Percentiles rank a stretch among this genome's conserved stretches.
phyloP scores from a whole-genome alignment of 805 yeast species.

The Jamesozyma lodderae region DNA sequence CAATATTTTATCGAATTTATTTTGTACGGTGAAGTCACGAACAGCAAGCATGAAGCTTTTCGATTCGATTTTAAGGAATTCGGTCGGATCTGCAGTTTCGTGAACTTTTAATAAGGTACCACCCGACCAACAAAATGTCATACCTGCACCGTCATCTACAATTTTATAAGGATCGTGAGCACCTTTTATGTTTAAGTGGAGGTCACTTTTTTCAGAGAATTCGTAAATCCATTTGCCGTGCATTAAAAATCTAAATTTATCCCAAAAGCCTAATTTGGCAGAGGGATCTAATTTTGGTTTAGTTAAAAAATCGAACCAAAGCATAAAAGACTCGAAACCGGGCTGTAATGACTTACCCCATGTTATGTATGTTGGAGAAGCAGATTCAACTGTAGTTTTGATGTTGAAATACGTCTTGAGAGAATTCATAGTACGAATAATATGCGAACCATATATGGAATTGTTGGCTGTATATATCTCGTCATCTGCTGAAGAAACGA shows the following conservation, averaged over 20 bases:
- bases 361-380: constrained; percentile 42
- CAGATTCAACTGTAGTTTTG: constrained; percentile 37
- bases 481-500: constrained; percentile 40
- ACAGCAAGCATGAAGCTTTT: constrained; percentile 48
- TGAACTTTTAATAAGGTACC: constrained; percentile 44
- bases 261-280: constrained; percentile 62
- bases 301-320: constrained; percentile 56
- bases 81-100: constrained; percentile 40
- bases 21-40: constrained; percentile 33
- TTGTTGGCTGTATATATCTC: constrained; percentile 32
- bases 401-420: constrained; percentile 48
- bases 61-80: constrained; percentile 46
- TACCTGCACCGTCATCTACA: constrained; percentile 51
- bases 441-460: constrained; percentile 47
- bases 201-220: constrained; percentile 38
- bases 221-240: constrained; percentile 46
- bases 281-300: constrained; percentile 65
- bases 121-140: constrained; percentile 56
- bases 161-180: constrained; percentile 50
- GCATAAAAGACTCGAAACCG: constrained; percentile 50
- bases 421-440: constrained; percentile 56
- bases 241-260: constrained; percentile 45
- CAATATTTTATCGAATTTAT: constrained; percentile 37
- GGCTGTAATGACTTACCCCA: constrained; percentile 62
- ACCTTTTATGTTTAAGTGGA: constrained; percentile 57